A percentile compares a stretch with the other conserved stretches of the same genome.
Evolutionary conservation across 2,329 filamentous ascomycete genomes (phyloP).

Genomic region (Diaporthe ilicicola): DNA sequence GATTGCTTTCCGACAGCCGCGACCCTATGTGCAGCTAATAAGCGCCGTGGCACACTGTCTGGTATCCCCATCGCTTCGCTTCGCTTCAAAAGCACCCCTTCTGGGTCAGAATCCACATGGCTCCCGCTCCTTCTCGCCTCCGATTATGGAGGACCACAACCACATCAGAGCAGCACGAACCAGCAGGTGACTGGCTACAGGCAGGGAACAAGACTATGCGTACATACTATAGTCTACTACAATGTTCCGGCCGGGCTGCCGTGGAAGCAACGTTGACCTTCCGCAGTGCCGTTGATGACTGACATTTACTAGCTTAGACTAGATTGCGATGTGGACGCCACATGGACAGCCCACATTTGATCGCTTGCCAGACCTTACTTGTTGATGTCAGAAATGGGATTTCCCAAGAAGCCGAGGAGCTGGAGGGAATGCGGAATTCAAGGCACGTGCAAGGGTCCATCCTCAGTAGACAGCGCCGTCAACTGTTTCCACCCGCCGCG

Average conservation of each 20-base stretch:
- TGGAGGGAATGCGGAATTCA: not conserved
- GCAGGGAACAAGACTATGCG: too few species aligned
- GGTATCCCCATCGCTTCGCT: not conserved
- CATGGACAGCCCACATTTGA: conserved; percentile 17
- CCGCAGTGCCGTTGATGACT: not conserved
- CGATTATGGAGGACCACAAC: not conserved
- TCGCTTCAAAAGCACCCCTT: not conserved
- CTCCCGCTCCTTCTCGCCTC: not conserved
- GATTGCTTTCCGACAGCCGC: conserved; percentile 5
- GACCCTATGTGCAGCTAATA: not conserved
- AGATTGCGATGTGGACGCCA: not conserved
- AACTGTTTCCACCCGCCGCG: not conserved
- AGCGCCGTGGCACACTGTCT: not conserved
- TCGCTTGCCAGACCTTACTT: not conserved
- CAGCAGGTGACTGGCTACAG: not conserved
- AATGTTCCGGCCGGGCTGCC: conserved; percentile 5
- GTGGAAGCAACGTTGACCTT: conserved; percentile 17
- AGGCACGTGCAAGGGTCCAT: not conserved
- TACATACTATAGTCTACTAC: not conserved
- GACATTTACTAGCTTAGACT: not conserved
- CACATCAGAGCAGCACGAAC: not conserved
- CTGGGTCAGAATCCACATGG: not conserved
- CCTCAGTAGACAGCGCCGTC: conserved; percentile 1
- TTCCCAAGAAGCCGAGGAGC: not conserved
- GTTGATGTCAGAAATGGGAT: conserved; percentile 2